Conservation (phyloP, 78 protist species). For the Capsaspora owczarzaki region DNA sequence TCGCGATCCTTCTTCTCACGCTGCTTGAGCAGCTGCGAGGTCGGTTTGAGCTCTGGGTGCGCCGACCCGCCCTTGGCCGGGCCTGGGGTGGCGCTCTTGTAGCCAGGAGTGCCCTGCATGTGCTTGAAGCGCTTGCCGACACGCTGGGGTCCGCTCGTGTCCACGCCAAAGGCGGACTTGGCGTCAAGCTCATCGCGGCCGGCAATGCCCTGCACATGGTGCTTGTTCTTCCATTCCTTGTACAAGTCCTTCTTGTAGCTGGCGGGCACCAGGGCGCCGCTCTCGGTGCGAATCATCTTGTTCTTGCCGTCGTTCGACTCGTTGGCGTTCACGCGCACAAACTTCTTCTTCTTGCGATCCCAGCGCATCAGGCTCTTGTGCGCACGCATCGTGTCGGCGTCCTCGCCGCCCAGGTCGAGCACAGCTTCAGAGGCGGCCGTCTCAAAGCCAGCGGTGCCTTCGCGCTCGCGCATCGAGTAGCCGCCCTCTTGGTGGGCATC, state of each 20-base stretch:
- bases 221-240: conserved; percentile 53
- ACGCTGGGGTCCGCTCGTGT: no score
- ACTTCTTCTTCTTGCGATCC: conserved; percentile 64
- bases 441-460: not conserved
- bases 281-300: conserved; percentile 56
- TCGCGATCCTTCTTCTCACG: no score
- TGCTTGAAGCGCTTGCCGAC: no score
- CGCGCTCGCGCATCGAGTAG: not conserved
- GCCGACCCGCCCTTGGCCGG: not conserved
- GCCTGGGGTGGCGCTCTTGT: not conserved
- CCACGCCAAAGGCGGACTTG: no score
- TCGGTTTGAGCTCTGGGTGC: not conserved
- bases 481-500: conserved; percentile 1
- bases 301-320: conserved; percentile 14
- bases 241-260: conserved; percentile 23
- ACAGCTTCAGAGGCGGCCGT: not conserved
- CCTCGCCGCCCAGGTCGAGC: conserved; percentile 24
- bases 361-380: conserved; percentile 7
- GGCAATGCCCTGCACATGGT: not conserved
- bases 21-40: not conserved
- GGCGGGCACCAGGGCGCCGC: conserved; percentile 43
- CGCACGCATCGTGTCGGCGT: not conserved
- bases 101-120: not conserved
- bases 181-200: no score
- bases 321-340: conserved; percentile 17